Evolutionary conservation across 331 rosid species (phyloP).

Genomic region (Malus hybrid): DNA sequence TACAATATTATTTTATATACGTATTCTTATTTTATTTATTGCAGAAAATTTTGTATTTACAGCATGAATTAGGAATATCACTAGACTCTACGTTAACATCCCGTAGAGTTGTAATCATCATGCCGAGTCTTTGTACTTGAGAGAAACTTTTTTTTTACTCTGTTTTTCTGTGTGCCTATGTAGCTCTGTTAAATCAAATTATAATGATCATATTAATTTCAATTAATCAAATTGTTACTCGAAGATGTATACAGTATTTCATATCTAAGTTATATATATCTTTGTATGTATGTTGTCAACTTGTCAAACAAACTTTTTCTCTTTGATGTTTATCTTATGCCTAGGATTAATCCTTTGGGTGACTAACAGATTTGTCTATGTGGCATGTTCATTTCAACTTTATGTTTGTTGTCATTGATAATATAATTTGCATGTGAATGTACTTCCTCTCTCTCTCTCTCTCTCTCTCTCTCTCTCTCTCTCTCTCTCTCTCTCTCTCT

Average conservation of each 20-base stretch:
- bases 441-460: not conserved
- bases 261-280: not conserved
- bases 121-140: not conserved
- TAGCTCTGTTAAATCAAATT: not conserved
- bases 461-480: no score
- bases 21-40: no score
- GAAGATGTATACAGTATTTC: not conserved
- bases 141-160: not conserved
- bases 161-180: not conserved
- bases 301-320: not conserved
- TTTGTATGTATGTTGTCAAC: not conserved
- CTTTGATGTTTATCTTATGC: not conserved
- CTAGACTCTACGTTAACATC: not conserved
- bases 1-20: no score
- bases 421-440: conserved; percentile 6
- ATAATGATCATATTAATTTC: not conserved
- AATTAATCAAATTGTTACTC: not conserved
- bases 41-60: no score
- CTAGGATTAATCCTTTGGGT: not conserved
- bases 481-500: no score
- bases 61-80: not conserved
- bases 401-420: not conserved
- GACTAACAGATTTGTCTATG: not conserved
- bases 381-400: not conserved
- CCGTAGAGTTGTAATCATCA: not conserved